phyloP scores from a whole-genome alignment of 2,329 filamentous ascomycete species.

The Teratosphaeria gauchensis region DNA sequence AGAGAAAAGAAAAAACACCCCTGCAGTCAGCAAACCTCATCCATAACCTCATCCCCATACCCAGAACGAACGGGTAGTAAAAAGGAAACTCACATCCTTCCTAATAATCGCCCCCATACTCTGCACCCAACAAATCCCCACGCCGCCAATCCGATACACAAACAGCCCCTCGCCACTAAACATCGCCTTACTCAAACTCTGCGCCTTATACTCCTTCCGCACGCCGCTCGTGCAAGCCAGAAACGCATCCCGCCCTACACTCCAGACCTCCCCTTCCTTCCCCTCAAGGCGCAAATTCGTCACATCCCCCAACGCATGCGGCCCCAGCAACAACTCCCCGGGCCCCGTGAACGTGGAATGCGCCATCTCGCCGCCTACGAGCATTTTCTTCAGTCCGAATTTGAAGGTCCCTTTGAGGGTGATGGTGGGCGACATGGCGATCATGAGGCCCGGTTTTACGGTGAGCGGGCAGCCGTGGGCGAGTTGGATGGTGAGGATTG shows the following conservation, averaged over 20 bases:
- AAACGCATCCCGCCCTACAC: conserved; percentile 76
- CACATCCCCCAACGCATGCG: conserved; percentile 72
- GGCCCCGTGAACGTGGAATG: conserved; percentile 78
- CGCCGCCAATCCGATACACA: conserved; percentile 75
- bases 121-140: conserved; percentile 76
- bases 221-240: conserved; percentile 80
- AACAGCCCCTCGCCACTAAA: conserved; percentile 91
- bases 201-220: conserved; percentile 70
- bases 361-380: conserved; percentile 69
- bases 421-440: conserved; percentile 85
- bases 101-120: conserved; percentile 91
- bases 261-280: conserved; percentile 59
- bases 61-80: neutral
- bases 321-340: conserved; percentile 79
- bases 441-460: conserved; percentile 80
- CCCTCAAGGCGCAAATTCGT: conserved; percentile 67
- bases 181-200: conserved; percentile 79
- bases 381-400: conserved; percentile 85
- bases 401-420: conserved; percentile 74
- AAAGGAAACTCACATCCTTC: conserved; percentile 63
- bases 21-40: neutral
- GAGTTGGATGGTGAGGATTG: conserved; percentile 77
- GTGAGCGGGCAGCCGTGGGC: conserved; percentile 78
- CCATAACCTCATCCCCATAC: neutral
- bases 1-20: too few species aligned